Evolutionary conservation across 1,139 yeast genomes (phyloP), one percentile per base, ranked within the genome.

Genomic region (Scheffersomyces lignicola): DNA sequence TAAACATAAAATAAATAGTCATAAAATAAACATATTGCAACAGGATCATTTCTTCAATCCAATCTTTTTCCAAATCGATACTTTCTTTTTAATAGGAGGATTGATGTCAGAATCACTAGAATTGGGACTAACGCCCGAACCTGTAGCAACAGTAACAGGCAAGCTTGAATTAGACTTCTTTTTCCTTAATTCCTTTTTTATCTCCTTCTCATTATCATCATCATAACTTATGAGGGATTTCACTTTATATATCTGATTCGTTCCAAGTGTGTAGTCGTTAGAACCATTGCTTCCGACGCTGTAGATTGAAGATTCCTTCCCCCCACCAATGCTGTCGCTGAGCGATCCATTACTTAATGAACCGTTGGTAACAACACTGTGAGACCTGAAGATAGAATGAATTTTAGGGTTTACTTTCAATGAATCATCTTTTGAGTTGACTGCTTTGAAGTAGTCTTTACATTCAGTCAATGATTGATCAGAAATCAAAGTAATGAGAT

Each of bases 161-260:
- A 29, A 31, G 17, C 29, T 31, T 14, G 35, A 31, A 18, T 35
- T 42, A 33, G 13, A 37, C 38, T 35, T 43, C 43, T 36, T 45
- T 40, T 47, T 36, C 10, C 33, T 30, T 8, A 37, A 14, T 23
- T 45, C 49, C 34, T 42, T 45, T 21, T 51, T 45, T 34, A 48
- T 29, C 38, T 47, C 46, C 15, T 54, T 58, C 42, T 52, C 44
- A 43, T 61, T 49, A 43, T 61, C 52, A 45, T 60, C 67, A 33
- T 56, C 57, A 41, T 62, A 60, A 30, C 65, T 51, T 32, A 64
- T 54, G 43, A 68, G 45, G 21, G 72, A 65, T 36, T 60, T 62
- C n/a, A 69, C 74, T 44, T 66, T 65, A 53, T 69, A 68, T 31
- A 65, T 57, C 9, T 12, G 27, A 13, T 13, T 9, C 11, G 31